Percentiles rank a stretch among this genome's conserved stretches.
Conservation (phyloP, 352 stramenopile species). For the Phytopythium mirpurense region DNA sequence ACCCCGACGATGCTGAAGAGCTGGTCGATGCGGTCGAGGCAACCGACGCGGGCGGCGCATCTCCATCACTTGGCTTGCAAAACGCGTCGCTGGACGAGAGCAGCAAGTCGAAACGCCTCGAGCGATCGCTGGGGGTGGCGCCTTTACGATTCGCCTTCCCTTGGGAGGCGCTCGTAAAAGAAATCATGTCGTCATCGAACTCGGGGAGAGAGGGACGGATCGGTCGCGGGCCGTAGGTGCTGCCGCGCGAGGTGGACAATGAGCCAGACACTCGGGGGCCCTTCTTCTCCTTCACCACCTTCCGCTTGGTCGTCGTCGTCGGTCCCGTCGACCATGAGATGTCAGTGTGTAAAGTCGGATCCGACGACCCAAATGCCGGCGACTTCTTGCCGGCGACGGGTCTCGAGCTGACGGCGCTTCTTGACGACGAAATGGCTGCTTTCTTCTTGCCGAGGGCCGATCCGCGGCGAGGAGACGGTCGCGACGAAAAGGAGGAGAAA, state of each 20-base stretch:
- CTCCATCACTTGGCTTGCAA: not conserved
- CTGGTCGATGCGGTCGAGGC: conserved; percentile 40
- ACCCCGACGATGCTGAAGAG: conserved; percentile 26
- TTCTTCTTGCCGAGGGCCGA: conserved; percentile 23
- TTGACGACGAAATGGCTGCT: conserved; percentile 1
- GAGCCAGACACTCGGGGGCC: conserved; percentile 13
- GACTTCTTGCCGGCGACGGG: conserved; percentile 14
- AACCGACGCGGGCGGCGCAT: conserved; percentile 12
- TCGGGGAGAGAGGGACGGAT: not conserved
- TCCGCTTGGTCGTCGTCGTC: conserved; percentile 26
- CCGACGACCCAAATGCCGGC: conserved; percentile 20
- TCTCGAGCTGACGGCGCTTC: conserved; percentile 3
- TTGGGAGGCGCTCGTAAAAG: not conserved
- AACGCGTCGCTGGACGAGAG: not conserved
- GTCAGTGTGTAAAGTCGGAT: conserved; percentile 14
- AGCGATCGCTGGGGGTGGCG: not conserved
- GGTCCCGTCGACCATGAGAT: conserved; percentile 27
- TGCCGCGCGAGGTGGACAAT: conserved; percentile 3
- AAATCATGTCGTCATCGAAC: conserved; percentile 10
- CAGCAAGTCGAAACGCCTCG: not conserved
- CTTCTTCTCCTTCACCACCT: conserved; percentile 30
- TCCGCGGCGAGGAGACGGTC: conserved; percentile 8
- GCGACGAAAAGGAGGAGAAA: conserved; percentile 10
- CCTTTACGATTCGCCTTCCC: conserved; percentile 1
- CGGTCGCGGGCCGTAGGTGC: not conserved